Evolutionary conservation across 306 rosid genomes (phyloP), one percentile per base, ranked within the genome.

Genomic region (Cucurbita pepo): DNA sequence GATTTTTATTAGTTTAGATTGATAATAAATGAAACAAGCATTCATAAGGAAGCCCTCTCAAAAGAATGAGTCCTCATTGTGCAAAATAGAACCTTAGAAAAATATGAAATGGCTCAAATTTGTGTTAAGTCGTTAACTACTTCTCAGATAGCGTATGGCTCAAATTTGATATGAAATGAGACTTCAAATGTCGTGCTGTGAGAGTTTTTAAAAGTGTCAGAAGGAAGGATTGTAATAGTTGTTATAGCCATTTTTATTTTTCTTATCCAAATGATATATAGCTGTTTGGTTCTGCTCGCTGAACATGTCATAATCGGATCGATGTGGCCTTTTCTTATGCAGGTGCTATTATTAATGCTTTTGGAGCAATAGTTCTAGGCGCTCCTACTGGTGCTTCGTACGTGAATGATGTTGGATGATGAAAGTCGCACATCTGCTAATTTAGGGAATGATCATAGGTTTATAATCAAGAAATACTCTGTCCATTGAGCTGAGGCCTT

Each of bases 341-440:
- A 94, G 98, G 98, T 78, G 91, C 92, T 73, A 56, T 86, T 16
- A 44, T 94, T 64, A 88, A 75, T 81, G 85, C 86, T 55, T 81
- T 94, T 48, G 97, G 92, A 82, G 96, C 97, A 78, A 72, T 94
- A 56, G 89, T 89, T 58, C 81, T 94, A 85, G 96, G 97, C 63
- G 92, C 99, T 4, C 99, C 97, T 48, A 83, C 84, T 69, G 87
- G 89, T 75, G 67, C 61, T 79, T 90, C 80, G 97, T 94, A 94
- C 77, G 97, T 90, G 77, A 80, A 72, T n/a, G n/a, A n/a, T n/a
- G n/a, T n/a, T n/a, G n/a, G n/a, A n/a, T n/a, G n/a, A n/a, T n/a
- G n/a, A n/a, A n/a, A n/a, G n/a, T n/a, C n/a, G n/a, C n/a, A n/a
- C n/a, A n/a, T n/a, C n/a, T n/a, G n/a, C n/a, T n/a, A n/a, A n/a